Conservation (phyloP, 2,329 filamentous ascomycete species). For the Botrytis deweyae region DNA sequence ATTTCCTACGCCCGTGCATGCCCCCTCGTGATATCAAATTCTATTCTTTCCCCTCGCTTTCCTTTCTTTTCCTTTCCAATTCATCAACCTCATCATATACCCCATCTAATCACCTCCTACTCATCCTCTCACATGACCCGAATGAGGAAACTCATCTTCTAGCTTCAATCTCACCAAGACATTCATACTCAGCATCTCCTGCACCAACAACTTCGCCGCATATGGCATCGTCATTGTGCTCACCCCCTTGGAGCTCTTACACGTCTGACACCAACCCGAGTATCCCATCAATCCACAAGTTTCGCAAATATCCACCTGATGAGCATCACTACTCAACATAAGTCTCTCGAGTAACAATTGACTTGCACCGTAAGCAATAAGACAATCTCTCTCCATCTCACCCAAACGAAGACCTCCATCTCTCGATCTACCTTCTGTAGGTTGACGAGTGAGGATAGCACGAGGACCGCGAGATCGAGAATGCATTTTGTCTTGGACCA, state of each 20-base stretch:
- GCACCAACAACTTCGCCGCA: constrained; percentile 91
- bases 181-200: constrained; percentile 98
- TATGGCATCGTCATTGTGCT: constrained; percentile 96
- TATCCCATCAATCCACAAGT: constrained; percentile 94
- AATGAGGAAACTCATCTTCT: constrained; percentile 82
- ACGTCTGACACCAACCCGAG: constrained; percentile 90
- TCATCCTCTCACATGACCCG: constrained; percentile 19
- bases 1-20: constrained; percentile 10
- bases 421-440: constrained; percentile 90
- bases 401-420: constrained; percentile 90
- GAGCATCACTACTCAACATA: constrained; percentile 91
- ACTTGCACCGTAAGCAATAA: constrained; percentile 94
- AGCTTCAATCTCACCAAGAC: constrained; percentile 89
- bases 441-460: constrained; percentile 90
- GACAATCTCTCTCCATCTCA: constrained; percentile 98
- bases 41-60: neutral
- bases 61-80: neutral
- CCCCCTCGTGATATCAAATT: neutral
- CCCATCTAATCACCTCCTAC: neutral
- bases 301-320: constrained; percentile 91
- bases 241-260: constrained; percentile 79
- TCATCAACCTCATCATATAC: neutral
- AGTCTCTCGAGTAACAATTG: constrained; percentile 89
- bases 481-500: constrained; percentile 99
- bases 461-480: constrained; percentile 85